phyloP scores from a whole-genome alignment of 1,139 yeast genomes.

The Pichia sp. region DNA sequence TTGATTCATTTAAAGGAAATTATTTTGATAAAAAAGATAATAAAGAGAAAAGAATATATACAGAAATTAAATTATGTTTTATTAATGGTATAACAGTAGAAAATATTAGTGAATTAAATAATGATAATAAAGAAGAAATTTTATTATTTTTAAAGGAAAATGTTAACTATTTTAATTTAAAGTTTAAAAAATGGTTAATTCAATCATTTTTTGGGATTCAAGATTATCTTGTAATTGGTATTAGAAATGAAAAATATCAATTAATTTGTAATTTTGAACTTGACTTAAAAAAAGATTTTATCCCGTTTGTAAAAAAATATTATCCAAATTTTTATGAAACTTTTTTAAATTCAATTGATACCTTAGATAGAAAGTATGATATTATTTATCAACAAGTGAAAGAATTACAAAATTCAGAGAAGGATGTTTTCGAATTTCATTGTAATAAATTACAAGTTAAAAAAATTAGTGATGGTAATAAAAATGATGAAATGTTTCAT shows the following conservation, averaged over 20 bases:
- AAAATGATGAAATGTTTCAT: neutral
- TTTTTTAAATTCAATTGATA: conserved; percentile 5
- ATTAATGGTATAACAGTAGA: neutral
- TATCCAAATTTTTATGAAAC: conserved; percentile 1
- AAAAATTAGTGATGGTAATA: too few species aligned
- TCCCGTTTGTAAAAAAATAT: conserved; percentile 11
- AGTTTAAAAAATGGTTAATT: conserved; percentile 15
- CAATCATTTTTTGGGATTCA: conserved; percentile 18
- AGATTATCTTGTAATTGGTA: conserved; percentile 17
- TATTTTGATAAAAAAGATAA: neutral
- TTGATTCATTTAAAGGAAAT: conserved; percentile 10
- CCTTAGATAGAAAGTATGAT: neutral
- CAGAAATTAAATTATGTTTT: conserved; percentile 15
- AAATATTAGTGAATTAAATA: neutral
- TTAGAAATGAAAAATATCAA: conserved; percentile 8
- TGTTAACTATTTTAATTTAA: conserved; percentile 3
- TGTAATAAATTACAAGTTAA: neutral
- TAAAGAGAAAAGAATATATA: conserved; percentile 1
- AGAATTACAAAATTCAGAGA: conserved; percentile 1
- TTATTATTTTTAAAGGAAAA: conserved; percentile 3
- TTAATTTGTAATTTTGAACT: conserved; percentile 8
- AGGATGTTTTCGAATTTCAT: conserved; percentile 3
- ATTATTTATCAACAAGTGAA: conserved; percentile 3
- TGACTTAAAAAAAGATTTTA: conserved; percentile 8
- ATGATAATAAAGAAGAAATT: neutral